A percentile compares a stretch with the other conserved stretches of the same genome.
phyloP scores from a whole-genome alignment of 768 basidiomycete genomes.

The Grammothele lineata region DNA sequence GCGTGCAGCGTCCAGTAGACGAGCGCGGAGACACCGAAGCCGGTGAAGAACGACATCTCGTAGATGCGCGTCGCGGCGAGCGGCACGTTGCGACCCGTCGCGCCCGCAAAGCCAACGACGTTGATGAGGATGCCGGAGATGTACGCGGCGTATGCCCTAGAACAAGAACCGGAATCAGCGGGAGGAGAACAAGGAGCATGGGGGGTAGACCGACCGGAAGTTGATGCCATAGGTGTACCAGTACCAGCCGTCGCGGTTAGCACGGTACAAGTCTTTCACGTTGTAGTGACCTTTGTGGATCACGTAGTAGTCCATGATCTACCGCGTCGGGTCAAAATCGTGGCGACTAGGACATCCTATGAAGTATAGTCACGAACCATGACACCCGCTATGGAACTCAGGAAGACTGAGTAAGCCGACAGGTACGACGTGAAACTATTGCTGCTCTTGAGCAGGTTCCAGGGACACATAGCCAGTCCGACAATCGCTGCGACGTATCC shows the following conservation, averaged over 20 bases:
- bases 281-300: conserved; percentile 66
- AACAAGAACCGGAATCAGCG: neutral
- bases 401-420: conserved; percentile 76
- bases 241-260: conserved; percentile 60
- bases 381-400: conserved; percentile 77
- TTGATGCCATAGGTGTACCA: conserved; percentile 73
- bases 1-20: conserved; percentile 58
- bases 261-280: conserved; percentile 66
- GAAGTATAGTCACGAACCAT: conserved; percentile 45
- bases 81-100: conserved; percentile 60
- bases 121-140: conserved; percentile 77
- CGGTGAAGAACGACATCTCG: conserved; percentile 81
- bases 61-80: conserved; percentile 70
- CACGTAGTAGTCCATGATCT: conserved; percentile 79
- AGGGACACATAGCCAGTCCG: conserved; percentile 71
- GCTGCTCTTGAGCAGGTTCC: conserved; percentile 70
- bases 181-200: neutral
- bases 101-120: conserved; percentile 76
- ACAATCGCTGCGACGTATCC: conserved; percentile 80
- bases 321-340: neutral
- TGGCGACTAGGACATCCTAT: too few species aligned
- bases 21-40: conserved; percentile 64
- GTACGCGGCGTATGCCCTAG: conserved; percentile 62
- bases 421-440: conserved; percentile 79
- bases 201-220: conserved; percentile 42